phyloP scores from a whole-genome alignment of 495 filamentous ascomycete genomes.

The Aspergillus hancockii region DNA sequence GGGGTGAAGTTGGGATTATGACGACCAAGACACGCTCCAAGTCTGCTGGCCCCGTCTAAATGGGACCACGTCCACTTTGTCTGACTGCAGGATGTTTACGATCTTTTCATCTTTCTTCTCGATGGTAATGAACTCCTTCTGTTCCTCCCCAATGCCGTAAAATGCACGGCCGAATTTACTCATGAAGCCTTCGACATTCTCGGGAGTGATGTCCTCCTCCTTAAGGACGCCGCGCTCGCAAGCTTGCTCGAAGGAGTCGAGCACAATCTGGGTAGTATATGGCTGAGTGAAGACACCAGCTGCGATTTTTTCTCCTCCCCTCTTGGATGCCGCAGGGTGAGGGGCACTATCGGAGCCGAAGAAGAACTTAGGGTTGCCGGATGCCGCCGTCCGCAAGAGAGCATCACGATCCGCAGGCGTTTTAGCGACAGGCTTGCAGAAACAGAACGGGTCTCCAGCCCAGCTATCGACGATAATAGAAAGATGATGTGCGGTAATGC shows the following conservation, averaged over 20 bases:
- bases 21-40: constrained; percentile 59
- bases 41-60: constrained; percentile 67
- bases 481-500: constrained; percentile 78
- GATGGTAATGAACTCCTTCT: constrained; percentile 61
- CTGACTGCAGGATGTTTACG: constrained; percentile 47
- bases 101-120: constrained; percentile 62
- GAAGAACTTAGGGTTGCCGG: constrained; percentile 79
- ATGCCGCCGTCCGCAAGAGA: constrained; percentile 66
- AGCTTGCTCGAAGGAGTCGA: constrained; percentile 72
- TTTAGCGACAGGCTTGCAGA: constrained; percentile 87
- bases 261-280: constrained; percentile 73
- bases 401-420: constrained; percentile 72
- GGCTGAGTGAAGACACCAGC: constrained; percentile 91
- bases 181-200: constrained; percentile 73
- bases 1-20: constrained; percentile 8
- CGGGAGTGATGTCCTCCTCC: constrained; percentile 67
- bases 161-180: constrained; percentile 72
- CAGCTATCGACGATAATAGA: constrained; percentile 76
- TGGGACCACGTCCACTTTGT: constrained; percentile 66
- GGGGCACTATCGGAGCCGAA: constrained; percentile 72
- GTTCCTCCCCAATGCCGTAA: constrained; percentile 56
- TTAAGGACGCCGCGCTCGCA: constrained; percentile 64
- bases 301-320: constrained; percentile 62
- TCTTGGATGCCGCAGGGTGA: constrained; percentile 74
- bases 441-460: constrained; percentile 74